A percentile compares a stretch with the other conserved stretches of the same genome.
Evolutionary conservation across 2,329 filamentous ascomycete species (phyloP).

Genomic region (Xylariomycetidae sp.): DNA sequence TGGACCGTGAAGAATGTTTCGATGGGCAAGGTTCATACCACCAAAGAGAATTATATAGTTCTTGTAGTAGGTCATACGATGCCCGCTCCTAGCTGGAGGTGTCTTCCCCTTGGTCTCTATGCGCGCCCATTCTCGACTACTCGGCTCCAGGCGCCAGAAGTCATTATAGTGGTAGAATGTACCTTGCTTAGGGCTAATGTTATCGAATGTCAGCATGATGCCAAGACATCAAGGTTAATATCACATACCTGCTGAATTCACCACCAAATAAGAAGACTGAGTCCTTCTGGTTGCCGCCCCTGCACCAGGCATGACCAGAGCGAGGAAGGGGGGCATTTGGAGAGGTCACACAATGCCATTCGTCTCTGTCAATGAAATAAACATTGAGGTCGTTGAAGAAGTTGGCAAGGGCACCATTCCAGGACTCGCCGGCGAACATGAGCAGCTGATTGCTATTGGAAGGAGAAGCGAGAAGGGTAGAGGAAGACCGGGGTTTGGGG

Average conservation of each 20-base stretch:
- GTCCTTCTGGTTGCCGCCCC: conserved; percentile 74
- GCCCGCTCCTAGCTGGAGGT: conserved; percentile 82
- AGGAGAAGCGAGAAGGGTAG: conserved; percentile 79
- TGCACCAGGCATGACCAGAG: conserved; percentile 91
- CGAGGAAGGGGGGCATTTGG: conserved; percentile 88
- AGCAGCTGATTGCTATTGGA: conserved; percentile 83
- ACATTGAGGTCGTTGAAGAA: conserved; percentile 65
- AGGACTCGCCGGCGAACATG: conserved; percentile 92
- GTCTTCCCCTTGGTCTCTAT: conserved; percentile 75
- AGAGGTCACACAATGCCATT: conserved; percentile 86
- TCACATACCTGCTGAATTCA: conserved; percentile 73
- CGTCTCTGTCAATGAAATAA: conserved; percentile 75
- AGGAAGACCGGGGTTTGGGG: conserved; percentile 73
- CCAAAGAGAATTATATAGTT: conserved; percentile 95
- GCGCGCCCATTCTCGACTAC: conserved; percentile 82
- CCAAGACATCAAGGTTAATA: conserved; percentile 1
- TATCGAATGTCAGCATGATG: conserved; percentile 4
- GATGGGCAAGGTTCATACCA: conserved; percentile 31
- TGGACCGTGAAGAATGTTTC: background rate
- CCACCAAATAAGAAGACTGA: conserved; percentile 91
- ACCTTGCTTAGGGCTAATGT: conserved; percentile 74
- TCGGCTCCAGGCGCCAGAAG: conserved; percentile 89
- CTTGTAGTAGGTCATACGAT: conserved; percentile 96
- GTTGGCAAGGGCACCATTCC: conserved; percentile 80
- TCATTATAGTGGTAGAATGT: conserved; percentile 99